Evolutionary conservation across 2,329 filamentous ascomycete genomes (phyloP), one percentile per base, ranked within the genome.

Genomic region (Verticillium isaacii): DNA sequence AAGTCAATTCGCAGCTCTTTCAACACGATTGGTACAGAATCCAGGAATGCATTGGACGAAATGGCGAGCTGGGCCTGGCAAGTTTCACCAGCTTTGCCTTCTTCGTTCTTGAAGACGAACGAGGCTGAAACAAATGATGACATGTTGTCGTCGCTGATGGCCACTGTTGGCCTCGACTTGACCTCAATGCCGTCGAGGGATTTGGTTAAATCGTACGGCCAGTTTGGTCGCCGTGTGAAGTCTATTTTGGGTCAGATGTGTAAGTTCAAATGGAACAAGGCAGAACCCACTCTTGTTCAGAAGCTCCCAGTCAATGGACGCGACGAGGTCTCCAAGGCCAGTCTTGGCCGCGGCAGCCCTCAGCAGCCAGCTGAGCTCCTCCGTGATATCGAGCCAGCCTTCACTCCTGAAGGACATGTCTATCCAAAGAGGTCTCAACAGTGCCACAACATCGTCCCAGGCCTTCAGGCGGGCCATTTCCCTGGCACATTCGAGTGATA

Each of bases 301-400:
- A 55, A 90, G 75, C 68, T 89, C 87, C 84, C 88, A 89, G 68
- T 89, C 86, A 58, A 88, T 82, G 32, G 85, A 79, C 39, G 89
- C 73, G 9, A 89, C 78, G 34, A 88, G 74, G 59, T 84, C 82
- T 9, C 80, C 80, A 59, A 84, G 80, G 8, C 80, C 80, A 56
- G 77, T 75, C 63, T 81, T 75, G 3, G 75, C 76, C 5, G 86
- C 86, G 12, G 84, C 86, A 62, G 79, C 77, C 64, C 87, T 79
- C 62, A 89, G 72, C n/a, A 80, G 75, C 85, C 86, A 89, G 57
- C 82, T 80, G 41, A 89, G 73, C 41, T 88, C 84, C 68, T 89
- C 85, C 5, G 80, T 77, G 34, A 87, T 78, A 63, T 82, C 77
- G 63, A 81, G 76, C 87, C 88, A 90, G 3, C 82, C 82, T 61